Base-by-base conservation (phyloP, 2,329 filamentous ascomycete genomes). In the Pseudocercospora crystallina region DNA sequence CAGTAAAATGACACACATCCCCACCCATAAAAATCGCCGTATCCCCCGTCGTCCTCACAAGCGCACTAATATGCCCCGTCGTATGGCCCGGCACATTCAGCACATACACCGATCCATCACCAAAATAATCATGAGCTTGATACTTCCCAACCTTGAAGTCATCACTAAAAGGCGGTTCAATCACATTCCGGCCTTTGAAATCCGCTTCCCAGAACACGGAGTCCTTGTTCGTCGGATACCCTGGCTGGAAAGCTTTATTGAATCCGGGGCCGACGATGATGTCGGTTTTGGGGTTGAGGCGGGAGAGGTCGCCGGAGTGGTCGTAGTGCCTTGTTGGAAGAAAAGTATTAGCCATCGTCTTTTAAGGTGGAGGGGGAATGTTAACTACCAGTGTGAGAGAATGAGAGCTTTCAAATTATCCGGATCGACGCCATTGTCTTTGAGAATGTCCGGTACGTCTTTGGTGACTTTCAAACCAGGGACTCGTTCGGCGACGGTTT, bases 261-360 rank as follows among this genome's bases (percentile, higher is more conserved):
- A 81, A 77, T 0, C 79, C 79, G 0, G 79, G 74, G 0, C 80
- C 80, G 3, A 81, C 78, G 30, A 82, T 58, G 0, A 83, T 58
- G 8, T 74, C 69, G 0, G 77, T 79, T 1, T 57, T 64, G 0
- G 57, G 1, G 0, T 77, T 76, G 42, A 82, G 82, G 0, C 62
- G 66, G 0, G 72, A 71, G 0, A 73, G 69, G 47, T 81, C 74
- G 0, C 80, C 80, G 8, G 73, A 75, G 49, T 82, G 80, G 58
- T 82, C 79, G 62, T 69, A 76, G 20, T 26, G 20, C 20, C 20
- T 26, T 26, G 34, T 47, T 29, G 36, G 30, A 63, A 49, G 11
- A 38, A 8, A n/a, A 29, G 8, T 10, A 11, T 30, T 8, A 53
- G 77, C 73, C 64, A 35, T 40, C 14, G 14, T 30, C 32, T 30